Evolutionary conservation across 768 basidiomycete species (phyloP).

Genomic region (Tylopilus felleus): DNA sequence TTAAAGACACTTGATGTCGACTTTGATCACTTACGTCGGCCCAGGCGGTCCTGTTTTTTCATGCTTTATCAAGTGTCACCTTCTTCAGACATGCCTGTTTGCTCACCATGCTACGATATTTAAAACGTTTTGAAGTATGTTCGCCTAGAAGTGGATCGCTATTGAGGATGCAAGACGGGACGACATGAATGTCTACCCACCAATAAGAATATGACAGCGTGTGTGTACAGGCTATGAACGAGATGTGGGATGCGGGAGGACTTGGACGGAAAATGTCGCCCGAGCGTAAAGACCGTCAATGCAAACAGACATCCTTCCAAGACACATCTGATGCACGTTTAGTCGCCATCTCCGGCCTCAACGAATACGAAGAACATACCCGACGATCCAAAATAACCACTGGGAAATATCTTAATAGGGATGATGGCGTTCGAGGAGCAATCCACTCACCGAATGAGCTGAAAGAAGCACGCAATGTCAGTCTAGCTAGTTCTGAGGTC

Average conservation of each 20-base stretch:
- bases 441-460: constrained; percentile 3
- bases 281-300: not conserved
- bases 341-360: not conserved
- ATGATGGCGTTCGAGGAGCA: no score
- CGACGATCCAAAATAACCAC: constrained; percentile 1
- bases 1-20: no score
- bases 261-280: not conserved
- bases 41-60: not conserved
- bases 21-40: not conserved
- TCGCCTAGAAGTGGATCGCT: not conserved
- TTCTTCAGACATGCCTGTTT: not conserved
- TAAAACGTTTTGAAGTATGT: not conserved
- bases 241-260: not conserved
- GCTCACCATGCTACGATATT: not conserved
- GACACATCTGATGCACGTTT: not conserved
- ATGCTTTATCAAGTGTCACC: not conserved
- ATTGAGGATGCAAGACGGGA: not conserved
- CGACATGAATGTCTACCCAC: not conserved
- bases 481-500: not conserved
- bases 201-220: not conserved
- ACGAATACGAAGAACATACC: not conserved
- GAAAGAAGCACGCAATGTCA: not conserved
- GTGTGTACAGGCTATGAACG: not conserved
- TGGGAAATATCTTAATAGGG: not conserved
- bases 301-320: not conserved